Evolutionary conservation across 2,329 filamentous ascomycete species (phyloP), one percentile per base, ranked within the genome.

Genomic region (Alternaria conjuncta): DNA sequence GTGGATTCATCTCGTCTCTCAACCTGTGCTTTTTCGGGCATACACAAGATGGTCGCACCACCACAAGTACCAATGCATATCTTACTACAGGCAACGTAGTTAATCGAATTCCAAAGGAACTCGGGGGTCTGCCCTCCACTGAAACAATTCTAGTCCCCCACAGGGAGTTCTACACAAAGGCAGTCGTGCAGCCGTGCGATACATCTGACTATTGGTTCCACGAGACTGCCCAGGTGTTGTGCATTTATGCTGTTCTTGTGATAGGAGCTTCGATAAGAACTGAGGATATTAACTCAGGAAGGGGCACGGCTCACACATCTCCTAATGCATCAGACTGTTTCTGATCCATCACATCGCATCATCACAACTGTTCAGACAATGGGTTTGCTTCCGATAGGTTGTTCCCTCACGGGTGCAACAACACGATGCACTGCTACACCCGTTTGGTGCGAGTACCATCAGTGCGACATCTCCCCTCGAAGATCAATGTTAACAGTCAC

Each of bases 341-440:
- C 21, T 21, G 36, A 5, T 21, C 23, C 23, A 55, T 44, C 36
- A 55, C 53, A 44, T 55, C 25, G 23, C 3, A 44, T 28, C 53
- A 55, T 32, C 32, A 44, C 30, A 44, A n/a, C 15, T 44, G n/a
- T 43, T 18, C 13, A 55, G 18, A 44, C 12, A 11, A n/a, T 26
- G 32, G 21, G 53, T 9, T 44, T n/a, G 26, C 21, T 26, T 25
- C 13, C 18, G 15, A n/a, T 55, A 55, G 53, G 53, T 23, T 11
- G n/a, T 13, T 26, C 13, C 11, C 18, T 30, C 41, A 41, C 55
- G 55, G 55, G 55, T 57, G 44, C 55, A 50, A 57, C 44, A 23
- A 49, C 10, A n/a, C 54, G 26, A 25, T 46, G 44, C 18, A 49
- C 12, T 50, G 59, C 56, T 57, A 58, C 59, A 61, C 21, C 59